Evolutionary conservation across 805 yeast species (phyloP).

Genomic region (Starmerella kuoi): DNA sequence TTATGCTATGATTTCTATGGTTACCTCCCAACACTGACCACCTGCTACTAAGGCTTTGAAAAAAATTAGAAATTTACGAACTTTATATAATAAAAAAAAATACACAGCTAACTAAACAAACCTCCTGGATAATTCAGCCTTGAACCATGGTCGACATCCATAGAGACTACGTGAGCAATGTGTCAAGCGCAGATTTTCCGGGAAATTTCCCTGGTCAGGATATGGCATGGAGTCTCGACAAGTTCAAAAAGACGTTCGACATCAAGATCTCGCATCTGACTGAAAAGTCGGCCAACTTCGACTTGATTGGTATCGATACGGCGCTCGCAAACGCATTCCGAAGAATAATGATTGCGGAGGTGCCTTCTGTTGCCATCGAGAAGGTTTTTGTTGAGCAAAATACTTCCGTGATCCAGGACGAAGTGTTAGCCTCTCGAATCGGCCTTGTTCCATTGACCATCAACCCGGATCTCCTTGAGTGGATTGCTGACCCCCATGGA

Average conservation of each 20-base stretch:
- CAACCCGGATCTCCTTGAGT: constrained; percentile 76
- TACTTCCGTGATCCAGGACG: constrained; percentile 94
- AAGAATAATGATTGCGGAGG: constrained; percentile 92
- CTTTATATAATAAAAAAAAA: too few species aligned
- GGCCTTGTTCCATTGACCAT: constrained; percentile 84
- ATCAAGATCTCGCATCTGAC: constrained; percentile 55
- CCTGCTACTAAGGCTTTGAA: too few species aligned
- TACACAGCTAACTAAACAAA: too few species aligned
- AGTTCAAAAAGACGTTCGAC: constrained; percentile 56
- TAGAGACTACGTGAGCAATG: constrained; percentile 23
- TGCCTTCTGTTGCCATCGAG: constrained; percentile 92
- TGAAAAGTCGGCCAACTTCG: constrained; percentile 60
- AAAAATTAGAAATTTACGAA: too few species aligned
- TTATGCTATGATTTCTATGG: too few species aligned
- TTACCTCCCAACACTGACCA: too few species aligned
- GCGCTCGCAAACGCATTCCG: constrained; percentile 93
- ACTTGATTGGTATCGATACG: constrained; percentile 74
- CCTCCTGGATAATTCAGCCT: too few species aligned
- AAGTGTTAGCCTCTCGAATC: constrained; percentile 88
- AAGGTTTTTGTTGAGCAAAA: constrained; percentile 81
- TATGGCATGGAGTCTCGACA: constrained; percentile 71
- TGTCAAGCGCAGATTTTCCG: constrained; percentile 83
- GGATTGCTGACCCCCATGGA: constrained; percentile 39
- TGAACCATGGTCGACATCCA: constrained; percentile 23
- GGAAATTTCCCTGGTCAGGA: constrained; percentile 60